Percentiles rank a stretch among this genome's conserved stretches.
Evolutionary conservation across 805 yeast species (phyloP).

Genomic region (Barnettozyma sucrosica): DNA sequence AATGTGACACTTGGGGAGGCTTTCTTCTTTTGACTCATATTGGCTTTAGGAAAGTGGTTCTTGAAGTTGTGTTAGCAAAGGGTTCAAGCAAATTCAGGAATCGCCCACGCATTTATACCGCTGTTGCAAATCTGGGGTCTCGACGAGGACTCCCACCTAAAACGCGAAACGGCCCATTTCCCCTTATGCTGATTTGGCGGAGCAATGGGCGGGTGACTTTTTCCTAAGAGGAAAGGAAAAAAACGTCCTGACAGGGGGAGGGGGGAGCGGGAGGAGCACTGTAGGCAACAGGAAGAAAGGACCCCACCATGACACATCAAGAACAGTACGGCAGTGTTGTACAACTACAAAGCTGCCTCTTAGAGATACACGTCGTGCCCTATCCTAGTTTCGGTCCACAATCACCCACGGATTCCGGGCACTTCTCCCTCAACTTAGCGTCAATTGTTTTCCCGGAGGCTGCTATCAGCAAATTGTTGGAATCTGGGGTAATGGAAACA

Average conservation of each 20-base stretch:
- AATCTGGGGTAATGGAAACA: constrained; percentile 15
- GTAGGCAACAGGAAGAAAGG: not conserved
- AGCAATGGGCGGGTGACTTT: constrained; percentile 2
- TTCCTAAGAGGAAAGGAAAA: not conserved
- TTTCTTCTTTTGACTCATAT: constrained; percentile 26
- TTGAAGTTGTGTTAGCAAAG: not conserved
- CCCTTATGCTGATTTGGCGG: not conserved
- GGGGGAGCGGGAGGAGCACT: not conserved
- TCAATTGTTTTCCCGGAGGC: not conserved
- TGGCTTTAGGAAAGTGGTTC: not conserved
- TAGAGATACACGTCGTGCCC: not conserved
- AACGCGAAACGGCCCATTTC: constrained; percentile 1
- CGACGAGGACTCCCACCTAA: not conserved
- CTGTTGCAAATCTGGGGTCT: not conserved
- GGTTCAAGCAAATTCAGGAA: not conserved
- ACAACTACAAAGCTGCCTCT: no score
- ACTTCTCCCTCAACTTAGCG: not conserved
- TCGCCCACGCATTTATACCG: not conserved
- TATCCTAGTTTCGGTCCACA: not conserved
- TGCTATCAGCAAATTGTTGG: not conserved
- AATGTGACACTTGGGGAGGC: constrained; percentile 54
- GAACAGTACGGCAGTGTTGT: not conserved
- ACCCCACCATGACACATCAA: constrained; percentile 3
- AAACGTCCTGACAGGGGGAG: not conserved
- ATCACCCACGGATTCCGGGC: not conserved